phyloP scores from a whole-genome alignment of 768 basidiomycete species.

The Serendipita indica region DNA sequence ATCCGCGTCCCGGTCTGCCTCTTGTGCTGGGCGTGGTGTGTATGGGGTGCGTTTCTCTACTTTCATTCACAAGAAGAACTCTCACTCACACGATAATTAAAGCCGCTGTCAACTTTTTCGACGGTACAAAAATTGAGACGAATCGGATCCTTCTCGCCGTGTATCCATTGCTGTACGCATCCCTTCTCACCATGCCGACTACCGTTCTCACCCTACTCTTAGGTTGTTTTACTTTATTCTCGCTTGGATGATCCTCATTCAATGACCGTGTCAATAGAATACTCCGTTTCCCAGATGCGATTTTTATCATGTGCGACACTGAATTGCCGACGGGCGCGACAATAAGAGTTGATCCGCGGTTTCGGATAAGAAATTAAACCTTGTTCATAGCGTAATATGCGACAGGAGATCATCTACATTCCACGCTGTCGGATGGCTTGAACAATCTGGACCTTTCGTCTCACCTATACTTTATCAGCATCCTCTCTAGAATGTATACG shows the following conservation, averaged over 20 bases:
- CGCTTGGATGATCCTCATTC: constrained; percentile 95
- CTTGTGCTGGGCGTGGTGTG: constrained; percentile 86
- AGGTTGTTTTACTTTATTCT: constrained; percentile 89
- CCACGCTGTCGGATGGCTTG: background rate
- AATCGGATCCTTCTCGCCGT: constrained; percentile 85
- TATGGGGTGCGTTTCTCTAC: constrained; percentile 60
- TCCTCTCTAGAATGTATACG: background rate
- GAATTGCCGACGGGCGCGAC: too few species aligned
- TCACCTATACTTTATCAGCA: background rate
- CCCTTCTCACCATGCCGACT: background rate
- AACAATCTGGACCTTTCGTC: background rate
- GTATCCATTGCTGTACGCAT: constrained; percentile 82
- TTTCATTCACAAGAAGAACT: background rate
- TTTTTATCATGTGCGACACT: too few species aligned
- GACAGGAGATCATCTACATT: background rate
- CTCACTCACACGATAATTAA: too few species aligned
- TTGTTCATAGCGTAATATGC: too few species aligned
- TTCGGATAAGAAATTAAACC: too few species aligned
- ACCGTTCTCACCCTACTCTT: constrained; percentile 9
- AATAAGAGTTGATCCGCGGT: too few species aligned
- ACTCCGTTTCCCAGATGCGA: too few species aligned
- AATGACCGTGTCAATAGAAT: constrained; percentile 36
- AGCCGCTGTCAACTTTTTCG: constrained; percentile 93
- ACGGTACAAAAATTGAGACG: constrained; percentile 85
- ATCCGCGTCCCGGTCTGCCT: constrained; percentile 76